Evolutionary conservation across 805 yeast genomes (phyloP).

Genomic region (Spencermartinsiella europaea): DNA sequence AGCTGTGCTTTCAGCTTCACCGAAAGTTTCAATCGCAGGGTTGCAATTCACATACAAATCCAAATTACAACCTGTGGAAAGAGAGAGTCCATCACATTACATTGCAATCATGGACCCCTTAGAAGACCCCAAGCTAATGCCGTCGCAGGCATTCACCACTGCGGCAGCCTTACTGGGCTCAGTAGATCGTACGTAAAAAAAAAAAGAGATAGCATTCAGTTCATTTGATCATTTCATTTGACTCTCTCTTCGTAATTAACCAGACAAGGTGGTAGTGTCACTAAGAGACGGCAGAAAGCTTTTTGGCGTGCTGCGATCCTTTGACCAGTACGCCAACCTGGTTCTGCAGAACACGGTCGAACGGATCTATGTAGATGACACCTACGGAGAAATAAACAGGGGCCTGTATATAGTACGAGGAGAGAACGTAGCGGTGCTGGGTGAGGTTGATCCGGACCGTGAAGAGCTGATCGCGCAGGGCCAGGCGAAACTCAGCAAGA

Average conservation of each 20-base stretch:
- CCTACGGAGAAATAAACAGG: conserved; percentile 67
- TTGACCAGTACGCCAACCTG: conserved; percentile 91
- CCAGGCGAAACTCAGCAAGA: conserved; percentile 43
- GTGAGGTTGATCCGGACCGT: conserved; percentile 84
- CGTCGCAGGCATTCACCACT: conserved; percentile 40
- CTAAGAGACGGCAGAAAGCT: conserved; percentile 85
- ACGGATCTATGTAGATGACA: conserved; percentile 53
- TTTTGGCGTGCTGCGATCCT: conserved; percentile 86
- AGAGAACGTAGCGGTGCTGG: conserved; percentile 89
- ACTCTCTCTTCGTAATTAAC: neutral
- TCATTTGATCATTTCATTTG: neutral
- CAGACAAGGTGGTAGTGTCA: conserved; percentile 67
- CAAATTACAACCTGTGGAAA: too few relatives aligned
- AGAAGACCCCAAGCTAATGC: conserved; percentile 32
- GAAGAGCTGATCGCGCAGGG: conserved; percentile 50
- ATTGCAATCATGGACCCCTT: conserved; percentile 27
- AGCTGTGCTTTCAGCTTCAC: too few relatives aligned
- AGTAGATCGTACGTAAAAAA: conserved; percentile 33
- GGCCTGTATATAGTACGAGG: conserved; percentile 92
- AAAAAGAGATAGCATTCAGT: too few relatives aligned
- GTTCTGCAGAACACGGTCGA: conserved; percentile 89
- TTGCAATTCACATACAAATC: too few relatives aligned
- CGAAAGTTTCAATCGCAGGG: too few relatives aligned
- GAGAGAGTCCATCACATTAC: too few relatives aligned
- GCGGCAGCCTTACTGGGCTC: conserved; percentile 39